Conservation (phyloP, 177 flowering plant species). For the Vitis hybrid region DNA sequence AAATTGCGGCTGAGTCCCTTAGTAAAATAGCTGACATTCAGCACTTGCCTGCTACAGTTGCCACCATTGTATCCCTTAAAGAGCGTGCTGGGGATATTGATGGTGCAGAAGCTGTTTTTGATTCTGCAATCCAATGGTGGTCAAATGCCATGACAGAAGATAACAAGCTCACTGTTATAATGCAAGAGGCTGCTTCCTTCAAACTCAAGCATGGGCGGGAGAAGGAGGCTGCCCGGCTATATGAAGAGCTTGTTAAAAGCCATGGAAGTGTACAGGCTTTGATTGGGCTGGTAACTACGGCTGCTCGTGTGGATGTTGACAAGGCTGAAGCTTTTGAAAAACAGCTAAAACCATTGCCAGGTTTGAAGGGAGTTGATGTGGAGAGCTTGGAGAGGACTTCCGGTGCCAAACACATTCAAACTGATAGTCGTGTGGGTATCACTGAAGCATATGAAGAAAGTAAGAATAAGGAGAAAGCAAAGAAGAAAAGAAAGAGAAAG, state of each 20-base stretch:
- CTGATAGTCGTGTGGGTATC: slow-evolving; percentile 19
- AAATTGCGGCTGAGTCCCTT: slow-evolving; percentile 79
- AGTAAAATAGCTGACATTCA: slow-evolving; percentile 72
- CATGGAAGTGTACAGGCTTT: slow-evolving; percentile 68
- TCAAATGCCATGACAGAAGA: slow-evolving; percentile 80
- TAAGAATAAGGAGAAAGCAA: slow-evolving; percentile 64
- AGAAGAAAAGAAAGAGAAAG: slow-evolving; percentile 95
- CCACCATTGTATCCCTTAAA: slow-evolving; percentile 81
- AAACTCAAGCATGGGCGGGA: slow-evolving; percentile 81
- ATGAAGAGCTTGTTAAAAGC: slow-evolving; percentile 72
- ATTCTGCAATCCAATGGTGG: slow-evolving; percentile 83
- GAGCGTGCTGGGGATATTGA: slow-evolving; percentile 83
- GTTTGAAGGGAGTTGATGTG: slow-evolving; percentile 67
- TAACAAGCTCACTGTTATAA: slow-evolving; percentile 55
- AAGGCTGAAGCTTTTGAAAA: slow-evolving; percentile 88
- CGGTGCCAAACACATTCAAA: slow-evolving; percentile 68
- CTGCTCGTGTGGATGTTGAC: slow-evolving; percentile 69
- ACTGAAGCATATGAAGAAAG: slow-evolving; percentile 51
- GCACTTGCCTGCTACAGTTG: slow-evolving; percentile 92
- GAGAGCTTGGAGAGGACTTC: slow-evolving; percentile 84
- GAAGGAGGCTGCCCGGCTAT: slow-evolving; percentile 70
- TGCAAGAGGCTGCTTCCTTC: slow-evolving; percentile 88
- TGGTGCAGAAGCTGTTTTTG: slow-evolving; percentile 73
- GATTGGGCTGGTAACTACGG: slow-evolving; percentile 77
- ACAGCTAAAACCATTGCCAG: slow-evolving; percentile 68